These are phyloP conservation scores for Hysterangium stoloniferum DNA, from an alignment of 768 basidiomycete genomes.

Conservation along the genomic window DNA sequence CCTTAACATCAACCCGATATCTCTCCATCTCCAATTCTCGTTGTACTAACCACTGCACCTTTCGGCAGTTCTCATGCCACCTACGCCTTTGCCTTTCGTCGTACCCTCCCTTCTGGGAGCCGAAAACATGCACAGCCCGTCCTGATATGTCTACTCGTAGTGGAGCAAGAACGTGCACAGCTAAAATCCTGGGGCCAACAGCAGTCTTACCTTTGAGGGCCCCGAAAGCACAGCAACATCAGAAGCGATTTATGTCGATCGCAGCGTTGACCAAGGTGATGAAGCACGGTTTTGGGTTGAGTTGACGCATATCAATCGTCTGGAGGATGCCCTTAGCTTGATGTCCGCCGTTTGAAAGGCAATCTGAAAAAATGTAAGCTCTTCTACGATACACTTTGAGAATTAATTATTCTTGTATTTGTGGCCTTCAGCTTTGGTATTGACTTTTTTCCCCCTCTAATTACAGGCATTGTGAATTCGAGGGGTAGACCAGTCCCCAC, in stretches of 20 bases:
- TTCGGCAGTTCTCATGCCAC: no score
- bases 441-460: no score
- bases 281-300: constrained; percentile 97
- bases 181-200: no score
- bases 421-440: neutral
- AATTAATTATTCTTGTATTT: constrained; percentile 49
- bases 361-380: constrained; percentile 90
- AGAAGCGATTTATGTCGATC: constrained; percentile 73
- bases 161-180: no score
- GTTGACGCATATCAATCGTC: constrained; percentile 79
- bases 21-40: no score
- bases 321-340: constrained; percentile 85
- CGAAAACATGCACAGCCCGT: no score
- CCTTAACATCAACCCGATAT: no score
- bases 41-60: no score
- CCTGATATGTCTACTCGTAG: no score
- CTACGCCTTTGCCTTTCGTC: no score
- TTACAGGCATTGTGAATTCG: constrained; percentile 5
- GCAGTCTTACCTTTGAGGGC: no score
- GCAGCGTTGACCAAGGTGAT: constrained; percentile 77
- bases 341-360: constrained; percentile 88
- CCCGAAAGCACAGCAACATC: constrained; percentile 29
- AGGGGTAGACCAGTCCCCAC: neutral
- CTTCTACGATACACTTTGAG: constrained; percentile 79
- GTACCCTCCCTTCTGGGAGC: no score